Evolutionary conservation across 768 basidiomycete species (phyloP).

Genomic region (Termitomyces eurrhizus): DNA sequence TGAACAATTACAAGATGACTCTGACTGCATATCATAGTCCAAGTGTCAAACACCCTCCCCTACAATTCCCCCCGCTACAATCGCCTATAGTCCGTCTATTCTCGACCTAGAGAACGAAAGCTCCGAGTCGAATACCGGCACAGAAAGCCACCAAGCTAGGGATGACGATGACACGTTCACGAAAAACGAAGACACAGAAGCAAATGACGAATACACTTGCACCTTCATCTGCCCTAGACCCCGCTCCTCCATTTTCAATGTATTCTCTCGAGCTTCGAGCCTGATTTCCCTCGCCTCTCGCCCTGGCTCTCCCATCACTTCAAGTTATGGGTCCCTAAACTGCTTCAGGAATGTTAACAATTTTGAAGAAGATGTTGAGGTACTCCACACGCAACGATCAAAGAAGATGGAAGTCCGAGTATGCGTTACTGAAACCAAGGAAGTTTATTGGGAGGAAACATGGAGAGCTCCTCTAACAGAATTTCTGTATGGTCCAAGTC

Average conservation of each 20-base stretch:
- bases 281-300: slow-evolving; percentile 17
- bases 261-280: slow-evolving; percentile 28
- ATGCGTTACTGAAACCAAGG: slow-evolving; percentile 11
- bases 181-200: slow-evolving; percentile 16
- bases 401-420: slow-evolving; percentile 12
- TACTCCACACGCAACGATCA: slow-evolving; percentile 20
- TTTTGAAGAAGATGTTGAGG: slow-evolving; percentile 29
- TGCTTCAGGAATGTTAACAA: slow-evolving; percentile 27
- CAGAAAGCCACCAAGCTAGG: background rate
- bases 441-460: slow-evolving; percentile 10
- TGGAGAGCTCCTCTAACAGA: background rate
- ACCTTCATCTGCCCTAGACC: slow-evolving; percentile 33
- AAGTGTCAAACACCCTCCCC: background rate
- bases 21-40: background rate
- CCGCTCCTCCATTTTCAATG: slow-evolving; percentile 22
- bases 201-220: slow-evolving; percentile 28
- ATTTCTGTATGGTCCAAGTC: background rate
- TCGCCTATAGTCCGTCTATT: background rate
- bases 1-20: background rate
- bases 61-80: background rate
- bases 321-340: slow-evolving; percentile 19
- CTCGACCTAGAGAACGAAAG: background rate
- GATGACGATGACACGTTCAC: background rate
- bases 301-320: slow-evolving; percentile 20
- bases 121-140: background rate